phyloP scores from a whole-genome alignment of 371 early-diverging fungal genomes.

The Nematocida ironsii region DNA sequence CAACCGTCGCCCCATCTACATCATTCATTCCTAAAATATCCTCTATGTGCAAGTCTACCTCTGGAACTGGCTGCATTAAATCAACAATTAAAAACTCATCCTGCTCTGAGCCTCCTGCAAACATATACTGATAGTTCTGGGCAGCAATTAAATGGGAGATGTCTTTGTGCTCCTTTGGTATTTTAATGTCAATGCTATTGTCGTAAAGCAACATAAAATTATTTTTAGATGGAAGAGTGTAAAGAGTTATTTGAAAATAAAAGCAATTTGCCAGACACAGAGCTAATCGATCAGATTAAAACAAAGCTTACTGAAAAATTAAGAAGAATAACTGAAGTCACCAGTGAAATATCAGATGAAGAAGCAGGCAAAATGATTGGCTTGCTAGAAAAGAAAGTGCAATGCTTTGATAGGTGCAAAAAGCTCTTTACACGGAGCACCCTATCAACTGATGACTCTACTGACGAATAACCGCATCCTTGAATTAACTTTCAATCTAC shows the following conservation, averaged over 20 bases:
- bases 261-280: not conserved
- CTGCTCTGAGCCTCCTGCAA: constrained; percentile 20
- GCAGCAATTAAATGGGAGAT: constrained; percentile 46
- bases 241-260: constrained; percentile 37
- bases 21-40: constrained; percentile 57
- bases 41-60: constrained; percentile 55
- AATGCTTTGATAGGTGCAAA: constrained; percentile 35
- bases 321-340: constrained; percentile 26
- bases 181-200: constrained; percentile 35
- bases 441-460: not conserved
- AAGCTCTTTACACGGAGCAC: constrained; percentile 9
- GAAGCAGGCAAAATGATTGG: constrained; percentile 43
- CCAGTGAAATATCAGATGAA: constrained; percentile 2
- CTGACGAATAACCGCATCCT: not conserved
- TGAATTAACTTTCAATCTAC: constrained; percentile 33
- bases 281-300: constrained; percentile 5
- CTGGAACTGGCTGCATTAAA: constrained; percentile 47
- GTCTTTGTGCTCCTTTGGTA: constrained; percentile 42
- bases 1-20: constrained; percentile 8
- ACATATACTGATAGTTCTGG: constrained; percentile 57
- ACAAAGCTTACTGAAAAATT: constrained; percentile 26
- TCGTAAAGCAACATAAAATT: constrained; percentile 53
- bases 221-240: constrained; percentile 46
- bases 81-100: constrained; percentile 53
- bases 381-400: constrained; percentile 13